Evolutionary conservation across 768 basidiomycete genomes (phyloP).

Genomic region (Leccinum olivaceopallidum): DNA sequence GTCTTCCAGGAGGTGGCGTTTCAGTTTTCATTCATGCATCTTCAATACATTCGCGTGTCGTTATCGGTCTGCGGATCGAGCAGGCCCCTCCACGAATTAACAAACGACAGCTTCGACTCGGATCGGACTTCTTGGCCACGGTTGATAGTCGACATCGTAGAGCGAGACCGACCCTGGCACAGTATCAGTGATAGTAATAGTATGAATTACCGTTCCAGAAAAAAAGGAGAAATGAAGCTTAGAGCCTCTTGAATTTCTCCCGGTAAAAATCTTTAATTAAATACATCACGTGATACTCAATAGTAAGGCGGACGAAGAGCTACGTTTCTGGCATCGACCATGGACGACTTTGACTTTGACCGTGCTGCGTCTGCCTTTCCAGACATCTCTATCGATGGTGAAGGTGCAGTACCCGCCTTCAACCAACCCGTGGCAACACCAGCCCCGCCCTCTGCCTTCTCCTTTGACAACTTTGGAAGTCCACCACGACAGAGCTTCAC

Average conservation of each 20-base stretch:
- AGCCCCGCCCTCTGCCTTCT: constrained; percentile 49
- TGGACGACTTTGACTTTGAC: constrained; percentile 72
- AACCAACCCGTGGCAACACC: constrained; percentile 30
- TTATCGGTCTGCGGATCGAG: no score
- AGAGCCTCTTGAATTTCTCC: no score
- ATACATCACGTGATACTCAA: constrained; percentile 13
- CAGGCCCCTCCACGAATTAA: not conserved
- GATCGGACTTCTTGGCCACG: not conserved
- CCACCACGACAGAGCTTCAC: constrained; percentile 41
- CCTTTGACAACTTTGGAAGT: constrained; percentile 65
- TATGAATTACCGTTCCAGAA: no score
- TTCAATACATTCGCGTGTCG: no score
- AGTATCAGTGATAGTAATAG: no score
- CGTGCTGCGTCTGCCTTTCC: constrained; percentile 82
- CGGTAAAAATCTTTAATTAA: not conserved
- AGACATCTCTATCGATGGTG: constrained; percentile 76
- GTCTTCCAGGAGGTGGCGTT: no score
- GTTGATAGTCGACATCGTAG: not conserved
- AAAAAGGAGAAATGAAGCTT: no score
- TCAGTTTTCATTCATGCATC: no score
- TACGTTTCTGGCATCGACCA: not conserved
- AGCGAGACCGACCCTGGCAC: no score
- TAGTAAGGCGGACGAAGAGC: not conserved
- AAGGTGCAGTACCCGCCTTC: constrained; percentile 52
- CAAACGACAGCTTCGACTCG: not conserved